Conservation (phyloP, 2,329 filamentous ascomycete species). For the Bertia moriformis region DNA sequence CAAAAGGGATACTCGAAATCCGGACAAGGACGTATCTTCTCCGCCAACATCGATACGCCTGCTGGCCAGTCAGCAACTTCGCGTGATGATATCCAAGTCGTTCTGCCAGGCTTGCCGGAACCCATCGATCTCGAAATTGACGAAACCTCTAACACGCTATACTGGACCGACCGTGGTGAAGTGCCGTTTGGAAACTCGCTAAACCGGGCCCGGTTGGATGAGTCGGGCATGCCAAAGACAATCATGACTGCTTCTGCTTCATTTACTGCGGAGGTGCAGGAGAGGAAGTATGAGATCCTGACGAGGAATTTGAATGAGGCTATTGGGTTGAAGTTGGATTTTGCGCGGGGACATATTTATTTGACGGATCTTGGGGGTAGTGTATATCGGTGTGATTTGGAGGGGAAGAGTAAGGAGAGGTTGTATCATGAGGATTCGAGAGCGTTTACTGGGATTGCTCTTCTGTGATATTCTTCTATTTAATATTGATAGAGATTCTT, state of each 20-base stretch:
- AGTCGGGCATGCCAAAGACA: too few relatives aligned
- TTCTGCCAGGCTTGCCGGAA: slow-evolving; percentile 32
- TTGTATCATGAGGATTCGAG: background rate
- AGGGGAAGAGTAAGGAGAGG: slow-evolving; percentile 7
- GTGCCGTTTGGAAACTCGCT: slow-evolving; percentile 36
- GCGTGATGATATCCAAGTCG: slow-evolving; percentile 23
- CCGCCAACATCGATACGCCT: slow-evolving; percentile 25
- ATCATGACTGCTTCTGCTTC: too few relatives aligned
- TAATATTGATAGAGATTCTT: too few relatives aligned
- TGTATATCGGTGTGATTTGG: slow-evolving; percentile 9
- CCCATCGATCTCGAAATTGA: slow-evolving; percentile 43
- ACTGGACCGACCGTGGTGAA: slow-evolving; percentile 49
- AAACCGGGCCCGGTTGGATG: slow-evolving; percentile 27
- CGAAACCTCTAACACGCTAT: slow-evolving; percentile 24
- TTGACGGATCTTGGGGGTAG: slow-evolving; percentile 13
- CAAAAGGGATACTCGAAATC: slow-evolving; percentile 41
- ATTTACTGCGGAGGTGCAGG: too few relatives aligned
- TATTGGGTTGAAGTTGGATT: slow-evolving; percentile 26
- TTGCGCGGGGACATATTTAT: slow-evolving; percentile 4
- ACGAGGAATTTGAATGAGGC: slow-evolving; percentile 25
- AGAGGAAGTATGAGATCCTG: slow-evolving; percentile 12
- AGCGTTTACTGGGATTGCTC: background rate
- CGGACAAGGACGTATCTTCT: slow-evolving; percentile 33
- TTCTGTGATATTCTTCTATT: too few relatives aligned
- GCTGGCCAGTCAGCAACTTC: slow-evolving; percentile 13